These are phyloP conservation scores for Penicillium chermesinum DNA, from an alignment of 495 filamentous ascomycete genomes.

Conservation along the genomic window DNA sequence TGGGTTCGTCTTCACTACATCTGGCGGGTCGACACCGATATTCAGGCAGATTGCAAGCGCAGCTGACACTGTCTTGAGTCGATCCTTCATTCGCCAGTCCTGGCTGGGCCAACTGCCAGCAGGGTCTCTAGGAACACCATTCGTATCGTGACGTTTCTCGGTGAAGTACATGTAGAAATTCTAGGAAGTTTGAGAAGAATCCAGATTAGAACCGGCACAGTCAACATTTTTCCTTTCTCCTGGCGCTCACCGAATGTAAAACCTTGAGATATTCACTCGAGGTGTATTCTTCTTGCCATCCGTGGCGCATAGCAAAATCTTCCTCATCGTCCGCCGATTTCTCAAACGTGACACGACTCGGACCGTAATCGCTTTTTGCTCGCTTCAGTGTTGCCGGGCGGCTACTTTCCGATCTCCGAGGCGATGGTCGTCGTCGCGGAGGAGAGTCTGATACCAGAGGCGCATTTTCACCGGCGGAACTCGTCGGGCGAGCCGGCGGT, in stretches of 20 bases:
- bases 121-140: constrained; percentile 75
- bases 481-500: constrained; percentile 27
- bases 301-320: constrained; percentile 55
- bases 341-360: constrained; percentile 34
- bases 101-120: constrained; percentile 58
- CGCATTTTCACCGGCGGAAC: constrained; percentile 31
- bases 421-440: constrained; percentile 25
- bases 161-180: constrained; percentile 98
- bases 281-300: constrained; percentile 58
- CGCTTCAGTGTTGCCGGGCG: constrained; percentile 56
- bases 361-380: constrained; percentile 67
- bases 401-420: constrained; percentile 33
- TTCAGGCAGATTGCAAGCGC: constrained; percentile 93
- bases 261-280: constrained; percentile 54
- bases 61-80: constrained; percentile 93
- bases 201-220: too few species aligned
- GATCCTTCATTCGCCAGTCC: constrained; percentile 96
- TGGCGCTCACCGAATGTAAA: constrained; percentile 48
- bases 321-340: constrained; percentile 39
- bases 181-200: too few species aligned
- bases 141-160: constrained; percentile 95
- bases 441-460: constrained; percentile 16
- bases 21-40: constrained; percentile 94
- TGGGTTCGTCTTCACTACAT: constrained; percentile 90
- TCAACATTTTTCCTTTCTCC: neutral